Evolutionary conservation across 2,329 filamentous ascomycete species (phyloP).

Genomic region (Septoria linicola): DNA sequence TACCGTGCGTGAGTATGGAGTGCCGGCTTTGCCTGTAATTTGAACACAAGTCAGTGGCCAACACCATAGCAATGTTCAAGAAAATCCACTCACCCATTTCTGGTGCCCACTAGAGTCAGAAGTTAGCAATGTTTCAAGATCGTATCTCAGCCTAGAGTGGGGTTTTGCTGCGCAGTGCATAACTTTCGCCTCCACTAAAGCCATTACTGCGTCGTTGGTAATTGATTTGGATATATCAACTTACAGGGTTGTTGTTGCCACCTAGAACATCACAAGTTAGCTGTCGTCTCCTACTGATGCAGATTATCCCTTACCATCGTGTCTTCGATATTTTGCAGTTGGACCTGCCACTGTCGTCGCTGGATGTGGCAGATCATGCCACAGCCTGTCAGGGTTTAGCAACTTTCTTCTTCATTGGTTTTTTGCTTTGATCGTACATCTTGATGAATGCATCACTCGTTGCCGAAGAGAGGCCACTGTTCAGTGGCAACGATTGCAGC

Average conservation of each 20-base stretch:
- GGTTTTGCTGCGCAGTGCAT: no score
- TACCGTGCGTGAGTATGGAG: conserved; percentile 48
- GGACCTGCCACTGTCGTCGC: conserved; percentile 50
- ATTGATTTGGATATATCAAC: background rate
- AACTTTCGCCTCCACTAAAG: no score
- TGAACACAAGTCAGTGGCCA: conserved; percentile 40
- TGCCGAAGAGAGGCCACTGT: conserved; percentile 34
- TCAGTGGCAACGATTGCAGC: conserved; percentile 51
- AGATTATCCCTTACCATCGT: conserved; percentile 40
- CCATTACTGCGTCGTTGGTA: no score
- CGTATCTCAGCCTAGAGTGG: no score
- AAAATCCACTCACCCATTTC: no score
- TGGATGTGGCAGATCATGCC: conserved; percentile 54
- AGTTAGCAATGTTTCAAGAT: background rate
- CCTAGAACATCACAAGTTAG: background rate
- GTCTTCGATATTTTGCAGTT: conserved; percentile 41
- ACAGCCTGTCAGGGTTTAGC: conserved; percentile 40
- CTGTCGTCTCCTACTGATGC: background rate
- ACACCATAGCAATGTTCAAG: no score
- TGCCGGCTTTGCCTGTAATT: conserved; percentile 55
- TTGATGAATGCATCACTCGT: conserved; percentile 53
- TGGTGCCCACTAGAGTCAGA: no score
- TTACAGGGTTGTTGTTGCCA: conserved; percentile 46
- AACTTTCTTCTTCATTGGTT: background rate
- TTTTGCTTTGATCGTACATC: conserved; percentile 36